Percentiles rank a stretch among this genome's conserved stretches.
phyloP scores from a whole-genome alignment of 768 basidiomycete species.

The Amanita inopinata region DNA sequence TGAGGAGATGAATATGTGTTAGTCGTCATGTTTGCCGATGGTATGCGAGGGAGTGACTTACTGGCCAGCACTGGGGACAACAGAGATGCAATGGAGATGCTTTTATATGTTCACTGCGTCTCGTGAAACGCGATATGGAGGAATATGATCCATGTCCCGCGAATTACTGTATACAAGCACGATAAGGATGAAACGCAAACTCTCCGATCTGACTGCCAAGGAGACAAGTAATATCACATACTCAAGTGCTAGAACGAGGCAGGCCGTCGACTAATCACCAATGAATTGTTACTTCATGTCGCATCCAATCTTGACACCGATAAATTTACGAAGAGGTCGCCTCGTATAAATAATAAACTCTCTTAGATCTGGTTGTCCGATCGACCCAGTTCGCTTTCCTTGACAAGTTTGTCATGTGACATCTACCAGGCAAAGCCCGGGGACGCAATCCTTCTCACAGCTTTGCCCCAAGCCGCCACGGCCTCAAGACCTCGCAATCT shows the following conservation, averaged over 20 bases:
- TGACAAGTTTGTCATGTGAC: slow-evolving; percentile 6
- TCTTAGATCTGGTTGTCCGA: slow-evolving; percentile 8
- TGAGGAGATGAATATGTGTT: too few relatives aligned
- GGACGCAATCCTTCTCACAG: slow-evolving; percentile 6
- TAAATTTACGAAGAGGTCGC: slow-evolving; percentile 3
- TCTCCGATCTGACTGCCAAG: too few relatives aligned
- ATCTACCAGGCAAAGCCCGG: slow-evolving; percentile 11
- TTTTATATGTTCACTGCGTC: too few relatives aligned
- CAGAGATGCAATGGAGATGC: too few relatives aligned
- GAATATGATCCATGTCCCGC: too few relatives aligned
- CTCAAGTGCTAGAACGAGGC: slow-evolving; percentile 10
- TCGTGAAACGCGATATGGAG: too few relatives aligned
- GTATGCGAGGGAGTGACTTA: too few relatives aligned
- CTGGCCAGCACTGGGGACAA: too few relatives aligned
- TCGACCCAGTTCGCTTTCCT: slow-evolving; percentile 8
- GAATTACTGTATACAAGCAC: too few relatives aligned
- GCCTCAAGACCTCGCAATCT: slow-evolving; percentile 2
- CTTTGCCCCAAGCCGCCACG: slow-evolving; percentile 10
- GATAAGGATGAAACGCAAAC: too few relatives aligned
- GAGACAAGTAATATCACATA: too few relatives aligned
- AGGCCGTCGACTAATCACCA: slow-evolving; percentile 8
- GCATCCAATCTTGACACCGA: slow-evolving; percentile 8
- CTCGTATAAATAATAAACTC: slow-evolving; percentile 4
- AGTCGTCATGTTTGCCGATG: too few relatives aligned
- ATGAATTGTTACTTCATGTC: slow-evolving; percentile 6